Conservation (phyloP, 495 filamentous ascomycete species). For the Talaromyces liani region DNA sequence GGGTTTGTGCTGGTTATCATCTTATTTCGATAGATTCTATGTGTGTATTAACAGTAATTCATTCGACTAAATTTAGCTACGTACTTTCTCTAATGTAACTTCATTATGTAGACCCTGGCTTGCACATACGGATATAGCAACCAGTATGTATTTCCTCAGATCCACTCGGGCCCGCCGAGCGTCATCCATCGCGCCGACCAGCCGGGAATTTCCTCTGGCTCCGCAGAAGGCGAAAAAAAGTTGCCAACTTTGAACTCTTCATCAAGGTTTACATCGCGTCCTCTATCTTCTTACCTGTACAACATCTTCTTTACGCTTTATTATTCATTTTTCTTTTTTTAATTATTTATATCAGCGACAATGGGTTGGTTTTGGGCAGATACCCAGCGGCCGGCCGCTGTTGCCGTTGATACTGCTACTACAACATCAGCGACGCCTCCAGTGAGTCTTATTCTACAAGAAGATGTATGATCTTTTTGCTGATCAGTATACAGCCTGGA, state of each 20-base stretch:
- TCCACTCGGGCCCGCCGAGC: slow-evolving; percentile 2
- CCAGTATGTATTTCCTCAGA: too few species aligned
- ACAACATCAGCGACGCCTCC: slow-evolving; percentile 48
- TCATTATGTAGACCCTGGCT: background rate
- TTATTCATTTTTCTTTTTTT: background rate
- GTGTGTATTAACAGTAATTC: background rate
- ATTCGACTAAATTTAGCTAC: background rate
- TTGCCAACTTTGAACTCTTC: background rate
- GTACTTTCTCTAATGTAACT: background rate
- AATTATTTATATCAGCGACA: slow-evolving; percentile 10
- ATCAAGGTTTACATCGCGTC: background rate
- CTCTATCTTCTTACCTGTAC: background rate
- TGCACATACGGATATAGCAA: background rate
- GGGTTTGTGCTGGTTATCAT: background rate
- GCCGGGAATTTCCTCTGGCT: slow-evolving; percentile 1
- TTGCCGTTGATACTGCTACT: slow-evolving; percentile 19
- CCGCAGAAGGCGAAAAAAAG: slow-evolving; percentile 6
- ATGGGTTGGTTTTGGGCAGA: slow-evolving; percentile 99
- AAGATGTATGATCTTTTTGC: slow-evolving; percentile 11
- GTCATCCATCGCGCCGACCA: background rate
- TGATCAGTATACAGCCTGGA: slow-evolving; percentile 54
- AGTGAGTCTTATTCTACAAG: slow-evolving; percentile 43
- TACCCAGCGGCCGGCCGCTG: slow-evolving; percentile 36
- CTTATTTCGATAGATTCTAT: background rate
- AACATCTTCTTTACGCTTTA: background rate